A percentile compares a stretch with the other conserved stretches of the same genome.
Evolutionary conservation across 2,329 filamentous ascomycete species (phyloP).

Genomic region (Rutstroemia sp.): DNA sequence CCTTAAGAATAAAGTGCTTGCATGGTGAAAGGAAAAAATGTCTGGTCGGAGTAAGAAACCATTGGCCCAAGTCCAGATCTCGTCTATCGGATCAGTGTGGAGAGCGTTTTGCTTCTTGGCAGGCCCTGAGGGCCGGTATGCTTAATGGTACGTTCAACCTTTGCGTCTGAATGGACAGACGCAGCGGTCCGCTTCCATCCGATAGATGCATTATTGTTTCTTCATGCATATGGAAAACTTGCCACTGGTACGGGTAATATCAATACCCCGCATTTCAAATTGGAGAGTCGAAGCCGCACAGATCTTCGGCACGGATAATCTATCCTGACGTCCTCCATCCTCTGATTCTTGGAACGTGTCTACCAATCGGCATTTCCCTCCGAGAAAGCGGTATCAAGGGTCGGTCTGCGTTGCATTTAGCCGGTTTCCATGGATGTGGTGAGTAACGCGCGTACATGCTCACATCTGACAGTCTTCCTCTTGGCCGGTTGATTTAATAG

Average conservation of each 20-base stretch:
- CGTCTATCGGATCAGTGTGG: background rate
- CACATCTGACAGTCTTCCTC: too few relatives aligned
- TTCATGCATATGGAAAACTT: background rate
- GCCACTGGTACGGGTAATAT: background rate
- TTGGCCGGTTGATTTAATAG: too few relatives aligned
- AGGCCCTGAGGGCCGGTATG: background rate
- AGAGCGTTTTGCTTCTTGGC: background rate
- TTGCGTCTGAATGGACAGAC: background rate
- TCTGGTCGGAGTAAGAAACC: too few relatives aligned
- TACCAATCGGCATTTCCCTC: too few relatives aligned
- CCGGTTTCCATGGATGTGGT: too few relatives aligned
- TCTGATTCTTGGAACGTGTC: background rate
- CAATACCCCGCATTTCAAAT: slow-evolving; percentile 4
- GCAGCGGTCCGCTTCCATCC: background rate
- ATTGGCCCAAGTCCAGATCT: background rate
- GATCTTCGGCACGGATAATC: background rate
- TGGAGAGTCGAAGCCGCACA: background rate
- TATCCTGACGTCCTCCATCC: background rate
- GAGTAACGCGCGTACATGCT: too few relatives aligned
- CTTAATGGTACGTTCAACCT: background rate
- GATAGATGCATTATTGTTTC: background rate
- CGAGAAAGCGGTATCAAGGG: too few relatives aligned
- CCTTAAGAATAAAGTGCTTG: background rate
- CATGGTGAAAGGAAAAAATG: background rate
- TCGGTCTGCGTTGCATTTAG: too few relatives aligned